Percentiles rank a stretch among this genome's conserved stretches.
phyloP scores from a whole-genome alignment of 2,329 filamentous ascomycete genomes.

The Fusarium pseudonygamai region DNA sequence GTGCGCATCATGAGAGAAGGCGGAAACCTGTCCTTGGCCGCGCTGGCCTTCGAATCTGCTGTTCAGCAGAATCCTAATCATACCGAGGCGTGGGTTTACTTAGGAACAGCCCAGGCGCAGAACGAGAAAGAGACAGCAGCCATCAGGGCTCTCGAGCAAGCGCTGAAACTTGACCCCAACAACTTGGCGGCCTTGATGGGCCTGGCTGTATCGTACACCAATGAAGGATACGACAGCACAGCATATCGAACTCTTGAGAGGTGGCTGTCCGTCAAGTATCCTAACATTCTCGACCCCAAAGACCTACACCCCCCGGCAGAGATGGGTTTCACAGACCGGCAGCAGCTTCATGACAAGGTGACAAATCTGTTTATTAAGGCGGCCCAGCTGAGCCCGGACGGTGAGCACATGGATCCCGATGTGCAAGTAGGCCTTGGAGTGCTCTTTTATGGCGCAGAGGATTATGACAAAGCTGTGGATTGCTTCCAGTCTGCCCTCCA shows the following conservation, averaged over 20 bases:
- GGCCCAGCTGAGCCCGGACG: conserved; percentile 89
- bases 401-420: conserved; percentile 97
- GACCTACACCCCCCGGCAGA: conserved; percentile 81
- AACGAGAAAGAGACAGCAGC: conserved; percentile 98
- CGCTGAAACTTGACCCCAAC: conserved; percentile 84
- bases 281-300: conserved; percentile 77
- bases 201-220: conserved; percentile 95
- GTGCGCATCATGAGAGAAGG: conserved; percentile 92
- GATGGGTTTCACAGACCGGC: conserved; percentile 92
- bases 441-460: conserved; percentile 96
- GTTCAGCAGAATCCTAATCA: conserved; percentile 90
- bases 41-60: conserved; percentile 94
- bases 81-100: conserved; percentile 90
- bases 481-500: conserved; percentile 95
- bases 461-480: conserved; percentile 98
- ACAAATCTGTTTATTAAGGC: conserved; percentile 91
- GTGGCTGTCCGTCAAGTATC: conserved; percentile 97
- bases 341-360: conserved; percentile 88
- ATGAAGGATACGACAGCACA: conserved; percentile 97
- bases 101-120: conserved; percentile 93
- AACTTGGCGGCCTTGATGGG: conserved; percentile 95
- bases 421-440: conserved; percentile 97
- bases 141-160: conserved; percentile 91
- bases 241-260: conserved; percentile 96
- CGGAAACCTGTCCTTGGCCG: conserved; percentile 92